Evolutionary conservation across 345 rosid genomes (phyloP), one percentile per base, ranked within the genome.

Genomic region (Isatis tinctoria): DNA sequence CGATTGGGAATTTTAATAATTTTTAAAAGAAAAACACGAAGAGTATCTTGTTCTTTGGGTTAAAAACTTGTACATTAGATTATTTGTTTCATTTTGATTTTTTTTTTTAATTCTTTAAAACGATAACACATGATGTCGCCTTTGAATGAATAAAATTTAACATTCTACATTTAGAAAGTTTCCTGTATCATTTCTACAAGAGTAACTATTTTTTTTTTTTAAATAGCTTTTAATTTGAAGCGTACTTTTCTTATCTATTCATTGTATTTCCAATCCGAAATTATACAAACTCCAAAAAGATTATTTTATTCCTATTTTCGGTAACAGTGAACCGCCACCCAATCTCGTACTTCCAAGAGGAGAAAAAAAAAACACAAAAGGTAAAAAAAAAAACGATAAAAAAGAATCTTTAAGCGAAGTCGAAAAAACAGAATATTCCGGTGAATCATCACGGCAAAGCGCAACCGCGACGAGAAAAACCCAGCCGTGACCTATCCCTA

Each of bases 401-500:
- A 64, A 63, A 78, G 13, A 67, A 72, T 59, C 39, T 62, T 67
- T 45, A 4, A 65, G 27, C 67, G 18, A n/a, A 60, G 6, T 52
- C 37, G 60, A 40, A 22, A 40, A 26, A 69, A 49, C 22, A 0
- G 30, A 64, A 54, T 56, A 56, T 40, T 18, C 66, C 49, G 33
- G 61, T 35, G 14, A 30, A 37, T 36, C 48, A 17, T 73, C 75
- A 84, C n/a, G 83, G 76, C n/a, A 62, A 8, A 18, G 82, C 84
- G 58, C 98, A 93, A 10, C 92, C 93, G 10, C 80, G 88, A 17
- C 87, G 97, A 66, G 97, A 81, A 72, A 90, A 90, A 32, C 97
- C 97, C 54, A 93, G 81, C 85, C 84, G 78, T 62, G 96, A 90
- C 72, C 70, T 73, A 77, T 83, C 90, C 58, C 82, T 80, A 64